phyloP scores from a whole-genome alignment of 192 early-diverging fungal genomes.

The Pilobolus umbonatus region DNA sequence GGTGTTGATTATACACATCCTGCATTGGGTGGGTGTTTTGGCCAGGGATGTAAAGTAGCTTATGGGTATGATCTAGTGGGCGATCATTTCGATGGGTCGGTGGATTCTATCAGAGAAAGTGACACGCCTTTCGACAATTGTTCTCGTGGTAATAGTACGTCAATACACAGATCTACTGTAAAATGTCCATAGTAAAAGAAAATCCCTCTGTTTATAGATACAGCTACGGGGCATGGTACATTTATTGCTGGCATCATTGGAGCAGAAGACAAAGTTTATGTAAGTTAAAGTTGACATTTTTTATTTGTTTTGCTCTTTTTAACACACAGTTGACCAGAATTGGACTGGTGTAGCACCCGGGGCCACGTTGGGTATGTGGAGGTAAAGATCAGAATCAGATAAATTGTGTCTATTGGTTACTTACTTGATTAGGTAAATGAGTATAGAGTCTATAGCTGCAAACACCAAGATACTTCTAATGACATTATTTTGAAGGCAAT shows the following conservation, averaged over 20 bases:
- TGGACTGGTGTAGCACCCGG: conserved; percentile 62
- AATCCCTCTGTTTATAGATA: neutral
- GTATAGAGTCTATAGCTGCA: conserved; percentile 66
- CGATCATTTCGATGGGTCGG: conserved; percentile 39
- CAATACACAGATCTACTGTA: neutral
- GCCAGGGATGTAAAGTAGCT: conserved; percentile 49
- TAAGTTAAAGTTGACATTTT: conserved; percentile 8
- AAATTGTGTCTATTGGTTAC: neutral
- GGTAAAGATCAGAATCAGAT: conserved; percentile 28
- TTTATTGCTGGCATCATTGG: conserved; percentile 59
- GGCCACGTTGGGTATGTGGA: conserved; percentile 71
- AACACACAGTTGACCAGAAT: conserved; percentile 13
- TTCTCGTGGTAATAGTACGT: conserved; percentile 19
- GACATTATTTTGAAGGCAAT: conserved; percentile 78
- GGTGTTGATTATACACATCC: conserved; percentile 57
- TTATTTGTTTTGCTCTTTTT: conserved; percentile 16
- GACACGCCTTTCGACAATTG: conserved; percentile 51
- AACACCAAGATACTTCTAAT: conserved; percentile 50
- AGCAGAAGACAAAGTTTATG: conserved; percentile 28
- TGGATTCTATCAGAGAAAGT: conserved; percentile 25
- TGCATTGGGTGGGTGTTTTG: conserved; percentile 62
- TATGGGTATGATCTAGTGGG: conserved; percentile 67
- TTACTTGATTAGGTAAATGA: neutral
- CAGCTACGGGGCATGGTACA: conserved; percentile 55
- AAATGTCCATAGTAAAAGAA: neutral